Evolutionary conservation across 1,284 basidiomycete species (phyloP).

Genomic region (Ganoderma resinaceum): DNA sequence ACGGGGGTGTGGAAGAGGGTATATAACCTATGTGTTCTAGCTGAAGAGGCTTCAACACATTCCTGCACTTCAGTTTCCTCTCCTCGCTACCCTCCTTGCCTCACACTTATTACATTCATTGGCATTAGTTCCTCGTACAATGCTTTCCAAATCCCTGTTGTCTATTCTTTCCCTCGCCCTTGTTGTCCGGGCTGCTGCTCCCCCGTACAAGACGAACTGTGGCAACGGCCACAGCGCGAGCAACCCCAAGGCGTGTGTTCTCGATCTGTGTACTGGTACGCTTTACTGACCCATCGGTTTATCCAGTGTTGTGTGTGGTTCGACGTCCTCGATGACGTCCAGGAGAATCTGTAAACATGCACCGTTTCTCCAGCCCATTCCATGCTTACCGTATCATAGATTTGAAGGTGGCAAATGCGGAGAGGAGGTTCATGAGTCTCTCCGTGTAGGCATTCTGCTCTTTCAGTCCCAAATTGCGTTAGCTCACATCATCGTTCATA

Average conservation of each 20-base stretch:
- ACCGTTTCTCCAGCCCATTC: background rate
- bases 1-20: no score
- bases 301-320: constrained; percentile 29
- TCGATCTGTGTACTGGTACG: background rate
- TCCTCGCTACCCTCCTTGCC: background rate
- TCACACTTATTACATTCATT: constrained; percentile 7
- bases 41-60: constrained; percentile 6
- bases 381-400: background rate
- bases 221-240: constrained; percentile 38
- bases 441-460: constrained; percentile 15
- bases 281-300: background rate
- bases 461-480: background rate
- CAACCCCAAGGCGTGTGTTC: constrained; percentile 36
- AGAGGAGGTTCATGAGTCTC: constrained; percentile 38
- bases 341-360: constrained; percentile 18
- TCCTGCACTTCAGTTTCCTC: constrained; percentile 6
- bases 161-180: constrained; percentile 22
- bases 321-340: constrained; percentile 28
- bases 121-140: constrained; percentile 2
- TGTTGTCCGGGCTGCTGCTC: constrained; percentile 13
- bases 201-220: constrained; percentile 27
- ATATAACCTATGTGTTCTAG: constrained; percentile 7
- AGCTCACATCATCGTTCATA: constrained; percentile 1
- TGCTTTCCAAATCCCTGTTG: constrained; percentile 20
- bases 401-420: constrained; percentile 32